Evolutionary conservation across 495 filamentous ascomycete genomes (phyloP), one percentile per base, ranked within the genome.

Genomic region (Aspergillus leporis): DNA sequence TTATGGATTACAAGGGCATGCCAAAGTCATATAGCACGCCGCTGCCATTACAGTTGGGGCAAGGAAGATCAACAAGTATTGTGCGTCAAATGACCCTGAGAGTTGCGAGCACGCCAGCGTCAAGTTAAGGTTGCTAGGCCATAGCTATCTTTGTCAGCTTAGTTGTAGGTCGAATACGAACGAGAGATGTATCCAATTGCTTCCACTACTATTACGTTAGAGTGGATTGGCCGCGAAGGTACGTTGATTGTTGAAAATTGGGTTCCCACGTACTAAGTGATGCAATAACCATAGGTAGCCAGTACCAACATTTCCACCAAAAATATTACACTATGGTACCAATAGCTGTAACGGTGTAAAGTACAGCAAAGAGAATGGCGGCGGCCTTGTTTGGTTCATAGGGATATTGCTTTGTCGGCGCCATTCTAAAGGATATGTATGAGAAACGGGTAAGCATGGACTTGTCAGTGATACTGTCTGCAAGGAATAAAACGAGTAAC

Each of bases 361-460:
- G 68, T 19, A 76, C 67, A 47, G 65, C 64, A 55, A 84, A 82
- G 30, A 84, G 70, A 7, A 73, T 66, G 8, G 82, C 79, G 2
- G 77, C 79, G 7, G 70, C 63, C 5, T 81, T 31, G 0, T 77
- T 82, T 6, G 83, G 82, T 10, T 79, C 21, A 60, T 85, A 86
- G 18, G 75, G 61, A 70, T 83, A 85, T 21, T 45, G 41, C 19
- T 45, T 45, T 21, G 14, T 45, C 4, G n/a, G n/a, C 21, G 41
- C 41, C 41, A 45, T 45, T n/a, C n/a, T n/a, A n/a, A n/a, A n/a
- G n/a, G n/a, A n/a, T n/a, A n/a, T n/a, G n/a, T n/a, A n/a, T n/a
- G n/a, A n/a, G n/a, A n/a, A n/a, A n/a, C n/a, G n/a, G n/a, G n/a
- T n/a, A n/a, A n/a, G n/a, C n/a, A n/a, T n/a, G n/a, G n/a, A n/a